Percentiles rank a stretch among this genome's conserved stretches.
Conservation (phyloP, 495 filamentous ascomycete genomes). For the Hypoxylon fuscum region DNA sequence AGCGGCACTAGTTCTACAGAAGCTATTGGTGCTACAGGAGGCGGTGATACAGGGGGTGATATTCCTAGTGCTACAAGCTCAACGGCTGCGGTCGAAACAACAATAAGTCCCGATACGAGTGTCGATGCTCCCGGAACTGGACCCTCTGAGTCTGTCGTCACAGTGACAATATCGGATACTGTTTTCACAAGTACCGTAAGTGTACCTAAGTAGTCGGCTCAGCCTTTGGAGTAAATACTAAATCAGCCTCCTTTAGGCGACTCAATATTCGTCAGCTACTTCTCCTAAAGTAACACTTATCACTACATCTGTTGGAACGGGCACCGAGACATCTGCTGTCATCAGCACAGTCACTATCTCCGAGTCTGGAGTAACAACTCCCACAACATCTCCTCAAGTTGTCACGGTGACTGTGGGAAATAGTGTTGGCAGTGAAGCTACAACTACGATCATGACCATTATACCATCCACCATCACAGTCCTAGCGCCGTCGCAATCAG, state of each 20-base stretch:
- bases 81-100: background rate
- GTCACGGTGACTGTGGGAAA: slow-evolving; percentile 34
- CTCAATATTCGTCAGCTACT: background rate
- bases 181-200: slow-evolving; percentile 29
- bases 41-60: background rate
- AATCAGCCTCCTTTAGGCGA: slow-evolving; percentile 2
- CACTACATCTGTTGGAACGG: slow-evolving; percentile 16
- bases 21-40: slow-evolving; percentile 1
- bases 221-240: background rate
- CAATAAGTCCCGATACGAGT: background rate
- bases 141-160: slow-evolving; percentile 20
- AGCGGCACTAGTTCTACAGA: background rate
- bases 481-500: slow-evolving; percentile 4
- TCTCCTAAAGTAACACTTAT: slow-evolving; percentile 20
- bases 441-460: slow-evolving; percentile 2
- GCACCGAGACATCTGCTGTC: slow-evolving; percentile 15
- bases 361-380: background rate
- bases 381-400: background rate
- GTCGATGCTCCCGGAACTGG: background rate
- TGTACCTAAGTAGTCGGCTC: background rate
- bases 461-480: slow-evolving; percentile 9
- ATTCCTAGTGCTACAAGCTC: background rate
- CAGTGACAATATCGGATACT: slow-evolving; percentile 23
- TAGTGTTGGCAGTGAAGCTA: slow-evolving; percentile 4
- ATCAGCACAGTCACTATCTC: slow-evolving; percentile 22